phyloP scores from a whole-genome alignment of 2,329 filamentous ascomycete genomes.

The Fragosphaeria purpurea region DNA sequence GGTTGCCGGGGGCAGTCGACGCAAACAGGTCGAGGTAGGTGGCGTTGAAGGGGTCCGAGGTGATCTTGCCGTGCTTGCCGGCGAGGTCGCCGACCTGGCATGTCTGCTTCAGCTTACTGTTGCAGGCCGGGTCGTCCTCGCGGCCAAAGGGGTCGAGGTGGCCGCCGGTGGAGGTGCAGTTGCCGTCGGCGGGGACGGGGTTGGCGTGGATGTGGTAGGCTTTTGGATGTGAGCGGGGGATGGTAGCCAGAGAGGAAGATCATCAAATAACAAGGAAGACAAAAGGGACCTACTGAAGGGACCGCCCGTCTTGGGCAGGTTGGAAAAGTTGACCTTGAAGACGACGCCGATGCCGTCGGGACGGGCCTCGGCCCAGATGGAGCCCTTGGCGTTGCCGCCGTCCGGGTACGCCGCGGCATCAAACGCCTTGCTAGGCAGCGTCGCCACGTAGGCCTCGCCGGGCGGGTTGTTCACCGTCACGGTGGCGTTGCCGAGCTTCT shows the following conservation, averaged over 20 bases:
- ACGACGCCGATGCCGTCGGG: conserved; percentile 21
- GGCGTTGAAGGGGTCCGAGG: conserved; percentile 35
- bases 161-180: conserved; percentile 57
- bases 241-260: background rate
- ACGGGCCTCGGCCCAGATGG: conserved; percentile 18
- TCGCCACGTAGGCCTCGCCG: conserved; percentile 43
- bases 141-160: conserved; percentile 65
- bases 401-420: conserved; percentile 35
- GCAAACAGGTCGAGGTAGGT: conserved; percentile 48
- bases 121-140: conserved; percentile 52
- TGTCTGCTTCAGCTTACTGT: conserved; percentile 43
- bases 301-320: conserved; percentile 22
- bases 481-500: conserved; percentile 10
- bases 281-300: conserved; percentile 31
- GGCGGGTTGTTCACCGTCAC: conserved; percentile 44
- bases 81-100: conserved; percentile 71
- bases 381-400: conserved; percentile 40
- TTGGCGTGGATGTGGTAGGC: conserved; percentile 64
- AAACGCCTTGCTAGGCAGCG: conserved; percentile 42
- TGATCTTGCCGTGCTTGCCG: conserved; percentile 61
- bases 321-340: conserved; percentile 21
- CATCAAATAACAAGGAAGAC: conserved; percentile 15
- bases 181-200: conserved; percentile 54
- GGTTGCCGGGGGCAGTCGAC: conserved; percentile 40
- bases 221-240: conserved; percentile 18